phyloP scores from a whole-genome alignment of 257 asterid genomes.

The Solanum sejunctum region DNA sequence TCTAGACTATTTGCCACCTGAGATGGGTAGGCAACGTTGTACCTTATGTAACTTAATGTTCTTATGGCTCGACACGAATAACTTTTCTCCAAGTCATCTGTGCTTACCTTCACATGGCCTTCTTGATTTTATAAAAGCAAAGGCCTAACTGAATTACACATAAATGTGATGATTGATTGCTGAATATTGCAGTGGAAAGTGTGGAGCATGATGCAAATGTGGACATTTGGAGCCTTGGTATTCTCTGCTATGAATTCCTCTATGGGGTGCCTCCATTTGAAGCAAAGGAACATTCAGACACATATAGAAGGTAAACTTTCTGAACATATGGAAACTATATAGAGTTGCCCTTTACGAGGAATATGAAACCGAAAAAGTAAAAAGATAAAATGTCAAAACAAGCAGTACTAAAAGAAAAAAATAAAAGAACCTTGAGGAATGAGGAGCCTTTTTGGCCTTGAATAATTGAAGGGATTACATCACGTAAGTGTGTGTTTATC shows the following conservation, averaged over 20 bases:
- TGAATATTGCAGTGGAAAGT: slow-evolving; percentile 59
- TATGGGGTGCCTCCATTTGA: slow-evolving; percentile 97
- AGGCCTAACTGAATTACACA: background rate
- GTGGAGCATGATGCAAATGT: slow-evolving; percentile 91
- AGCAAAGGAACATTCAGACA: slow-evolving; percentile 91
- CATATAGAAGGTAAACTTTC: slow-evolving; percentile 66
- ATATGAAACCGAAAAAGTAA: background rate
- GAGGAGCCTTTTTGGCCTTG: background rate
- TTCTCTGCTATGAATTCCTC: slow-evolving; percentile 86
- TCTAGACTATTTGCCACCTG: slow-evolving; percentile 96
- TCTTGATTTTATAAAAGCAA: background rate
- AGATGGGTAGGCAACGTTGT: slow-evolving; percentile 65
- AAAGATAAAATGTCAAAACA: background rate
- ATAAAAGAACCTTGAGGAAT: background rate
- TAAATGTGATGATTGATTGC: background rate
- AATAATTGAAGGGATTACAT: background rate
- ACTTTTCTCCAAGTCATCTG: background rate
- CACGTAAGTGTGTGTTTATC: background rate
- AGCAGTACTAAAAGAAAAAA: background rate
- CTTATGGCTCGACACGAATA: background rate
- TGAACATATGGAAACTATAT: background rate
- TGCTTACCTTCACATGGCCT: background rate
- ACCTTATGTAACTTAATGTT: background rate
- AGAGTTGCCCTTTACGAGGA: background rate
- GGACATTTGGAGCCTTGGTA: slow-evolving; percentile 99